These are phyloP conservation scores for Pleurotus eryngii DNA, from an alignment of 768 basidiomycete species.

Conservation along the genomic window DNA sequence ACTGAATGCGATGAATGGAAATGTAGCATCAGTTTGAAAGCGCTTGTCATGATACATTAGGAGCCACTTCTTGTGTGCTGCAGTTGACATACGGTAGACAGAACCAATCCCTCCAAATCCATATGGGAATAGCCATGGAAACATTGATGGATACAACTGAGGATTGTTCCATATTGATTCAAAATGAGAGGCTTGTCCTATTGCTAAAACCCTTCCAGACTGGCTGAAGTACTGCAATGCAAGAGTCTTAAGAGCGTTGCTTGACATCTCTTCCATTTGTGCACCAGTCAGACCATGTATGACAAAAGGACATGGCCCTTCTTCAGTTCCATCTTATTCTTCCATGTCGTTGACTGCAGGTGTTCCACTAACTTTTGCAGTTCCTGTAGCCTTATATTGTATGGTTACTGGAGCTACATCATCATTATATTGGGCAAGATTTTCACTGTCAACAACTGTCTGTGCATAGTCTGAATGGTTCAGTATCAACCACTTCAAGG, in stretches of 20 bases:
- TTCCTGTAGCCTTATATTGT: constrained; percentile 6
- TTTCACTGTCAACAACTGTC: constrained; percentile 17
- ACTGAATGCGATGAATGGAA: constrained; percentile 24
- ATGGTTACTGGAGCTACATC: constrained; percentile 12
- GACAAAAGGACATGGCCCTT: constrained; percentile 23
- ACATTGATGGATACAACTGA: constrained; percentile 25
- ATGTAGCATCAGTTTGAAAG: constrained; percentile 24
- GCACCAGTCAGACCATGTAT: constrained; percentile 23
- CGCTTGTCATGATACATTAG: constrained; percentile 29
- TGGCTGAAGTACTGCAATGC: constrained; percentile 13
- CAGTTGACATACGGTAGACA: constrained; percentile 9
- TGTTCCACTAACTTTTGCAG: constrained; percentile 9
- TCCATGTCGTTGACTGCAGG: constrained; percentile 15
- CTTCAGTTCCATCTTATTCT: constrained; percentile 17
- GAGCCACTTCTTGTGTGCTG: constrained; percentile 21
- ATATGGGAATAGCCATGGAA: constrained; percentile 39
- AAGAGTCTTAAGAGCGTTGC: constrained; percentile 13
- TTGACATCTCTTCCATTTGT: constrained; percentile 10
- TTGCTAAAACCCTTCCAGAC: constrained; percentile 15
- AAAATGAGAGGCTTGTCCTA: constrained; percentile 15
- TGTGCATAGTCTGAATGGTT: constrained; percentile 24
- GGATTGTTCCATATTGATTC: constrained; percentile 23
- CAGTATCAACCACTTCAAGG: constrained; percentile 24
- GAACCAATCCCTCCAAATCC: constrained; percentile 28
- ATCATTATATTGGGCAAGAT: constrained; percentile 11